Evolutionary conservation across 208 protist species (phyloP).

Genomic region (Trypanosoma platydactyli): DNA sequence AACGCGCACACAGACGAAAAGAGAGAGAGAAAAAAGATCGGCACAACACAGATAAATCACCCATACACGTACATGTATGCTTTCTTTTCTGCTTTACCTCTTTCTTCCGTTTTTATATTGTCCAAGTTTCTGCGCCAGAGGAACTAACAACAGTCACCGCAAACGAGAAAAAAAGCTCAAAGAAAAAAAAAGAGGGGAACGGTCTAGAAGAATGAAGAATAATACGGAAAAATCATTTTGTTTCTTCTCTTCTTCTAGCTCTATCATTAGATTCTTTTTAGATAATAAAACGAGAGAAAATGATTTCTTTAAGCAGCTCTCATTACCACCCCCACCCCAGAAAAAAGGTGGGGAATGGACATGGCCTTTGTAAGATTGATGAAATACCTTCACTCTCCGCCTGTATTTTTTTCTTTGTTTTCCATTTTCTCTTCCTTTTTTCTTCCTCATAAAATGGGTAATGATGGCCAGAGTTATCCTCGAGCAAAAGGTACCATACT

Average conservation of each 20-base stretch:
- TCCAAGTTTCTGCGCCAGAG: neutral
- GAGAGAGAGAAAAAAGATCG: neutral
- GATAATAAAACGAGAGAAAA: no score
- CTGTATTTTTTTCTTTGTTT: slow-evolving; percentile 1
- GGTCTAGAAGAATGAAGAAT: no score
- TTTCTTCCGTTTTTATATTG: no score
- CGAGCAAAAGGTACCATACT: neutral
- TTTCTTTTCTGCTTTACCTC: no score
- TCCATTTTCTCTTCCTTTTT: slow-evolving; percentile 1
- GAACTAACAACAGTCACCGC: neutral
- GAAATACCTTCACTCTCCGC: slow-evolving; percentile 3
- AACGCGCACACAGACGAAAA: no score
- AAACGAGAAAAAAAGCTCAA: slow-evolving; percentile 1
- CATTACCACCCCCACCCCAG: neutral
- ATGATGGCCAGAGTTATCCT: neutral
- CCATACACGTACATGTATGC: no score
- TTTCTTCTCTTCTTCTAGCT: no score
- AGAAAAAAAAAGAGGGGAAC: no score
- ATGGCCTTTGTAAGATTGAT: neutral
- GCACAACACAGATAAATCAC: no score
- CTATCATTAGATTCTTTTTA: no score
- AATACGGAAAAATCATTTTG: no score
- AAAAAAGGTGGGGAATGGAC: slow-evolving; percentile 2
- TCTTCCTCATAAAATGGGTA: slow-evolving; percentile 1
- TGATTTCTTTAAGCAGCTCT: no score